These are phyloP conservation scores for Fusarium zealandicum DNA, from an alignment of 2,329 filamentous ascomycete genomes.

Conservation along the genomic window DNA sequence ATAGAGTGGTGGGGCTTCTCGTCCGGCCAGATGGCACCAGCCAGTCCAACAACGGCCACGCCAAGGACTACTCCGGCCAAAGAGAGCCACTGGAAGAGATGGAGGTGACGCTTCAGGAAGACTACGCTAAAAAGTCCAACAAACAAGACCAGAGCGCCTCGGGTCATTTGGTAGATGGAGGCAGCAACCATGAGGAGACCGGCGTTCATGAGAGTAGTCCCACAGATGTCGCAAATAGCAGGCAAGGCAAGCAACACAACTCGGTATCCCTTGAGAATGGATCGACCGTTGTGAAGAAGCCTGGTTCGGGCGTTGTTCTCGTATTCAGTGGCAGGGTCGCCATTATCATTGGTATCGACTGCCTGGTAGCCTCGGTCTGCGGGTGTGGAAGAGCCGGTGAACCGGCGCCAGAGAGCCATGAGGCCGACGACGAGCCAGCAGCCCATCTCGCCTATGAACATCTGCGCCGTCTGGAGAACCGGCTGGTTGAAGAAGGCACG, in stretches of 20 bases:
- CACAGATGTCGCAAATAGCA: constrained; percentile 91
- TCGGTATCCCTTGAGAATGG: constrained; percentile 73
- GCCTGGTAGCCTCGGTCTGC: constrained; percentile 69
- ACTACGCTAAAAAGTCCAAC: constrained; percentile 94
- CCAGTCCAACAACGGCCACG: constrained; percentile 87
- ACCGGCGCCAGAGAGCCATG: constrained; percentile 70
- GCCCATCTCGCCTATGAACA: constrained; percentile 97
- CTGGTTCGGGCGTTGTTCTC: constrained; percentile 41
- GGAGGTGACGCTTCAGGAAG: constrained; percentile 81
- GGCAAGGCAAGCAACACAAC: constrained; percentile 82
- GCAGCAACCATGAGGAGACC: constrained; percentile 92
- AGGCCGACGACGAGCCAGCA: constrained; percentile 89
- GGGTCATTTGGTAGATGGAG: constrained; percentile 98
- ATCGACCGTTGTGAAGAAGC: constrained; percentile 61
- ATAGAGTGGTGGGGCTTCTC: constrained; percentile 56
- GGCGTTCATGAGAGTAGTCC: constrained; percentile 96
- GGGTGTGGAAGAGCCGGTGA: constrained; percentile 53
- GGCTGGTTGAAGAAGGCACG: constrained; percentile 88
- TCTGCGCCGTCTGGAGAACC: constrained; percentile 94
- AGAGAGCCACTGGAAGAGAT: constrained; percentile 91
- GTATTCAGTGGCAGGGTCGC: constrained; percentile 55
- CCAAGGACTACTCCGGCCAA: constrained; percentile 86
- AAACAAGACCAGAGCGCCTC: constrained; percentile 92
- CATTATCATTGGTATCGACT: constrained; percentile 59
- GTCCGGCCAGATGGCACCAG: constrained; percentile 81